phyloP scores from a whole-genome alignment of 495 filamentous ascomycete species.

The Podospora sp. region DNA sequence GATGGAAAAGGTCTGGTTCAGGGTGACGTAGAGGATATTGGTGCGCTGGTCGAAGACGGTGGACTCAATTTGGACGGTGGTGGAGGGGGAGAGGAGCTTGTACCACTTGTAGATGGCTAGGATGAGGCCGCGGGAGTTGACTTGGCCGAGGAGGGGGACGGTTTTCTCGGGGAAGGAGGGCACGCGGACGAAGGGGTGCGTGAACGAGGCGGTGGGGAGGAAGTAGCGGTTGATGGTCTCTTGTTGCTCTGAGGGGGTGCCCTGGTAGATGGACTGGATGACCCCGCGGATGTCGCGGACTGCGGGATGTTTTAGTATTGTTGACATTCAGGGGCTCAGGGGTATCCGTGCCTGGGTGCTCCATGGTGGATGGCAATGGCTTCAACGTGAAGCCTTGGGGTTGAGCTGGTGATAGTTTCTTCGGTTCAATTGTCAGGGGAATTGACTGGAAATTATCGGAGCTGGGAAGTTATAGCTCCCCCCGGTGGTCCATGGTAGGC shows the following conservation, averaged over 20 bases:
- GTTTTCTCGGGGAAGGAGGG: slow-evolving; percentile 52
- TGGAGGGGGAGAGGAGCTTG: slow-evolving; percentile 77
- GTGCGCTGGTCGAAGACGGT: slow-evolving; percentile 68
- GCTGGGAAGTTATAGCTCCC: background rate
- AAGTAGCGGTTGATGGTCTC: slow-evolving; percentile 69
- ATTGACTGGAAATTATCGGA: background rate
- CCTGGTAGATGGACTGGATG: slow-evolving; percentile 68
- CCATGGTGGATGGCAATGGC: slow-evolving; percentile 14
- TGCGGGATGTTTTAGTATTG: slow-evolving; percentile 36
- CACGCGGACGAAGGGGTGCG: slow-evolving; percentile 80
- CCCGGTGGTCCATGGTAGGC: no score
- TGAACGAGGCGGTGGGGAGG: slow-evolving; percentile 67
- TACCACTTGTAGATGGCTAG: slow-evolving; percentile 78
- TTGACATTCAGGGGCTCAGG: background rate
- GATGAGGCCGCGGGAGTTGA: slow-evolving; percentile 63
- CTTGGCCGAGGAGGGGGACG: slow-evolving; percentile 48
- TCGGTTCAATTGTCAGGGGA: background rate
- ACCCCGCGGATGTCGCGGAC: slow-evolving; percentile 57
- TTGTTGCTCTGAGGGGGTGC: slow-evolving; percentile 62
- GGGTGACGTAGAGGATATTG: slow-evolving; percentile 67
- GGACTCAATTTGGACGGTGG: slow-evolving; percentile 68
- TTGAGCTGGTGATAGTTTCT: background rate
- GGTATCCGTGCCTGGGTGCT: slow-evolving; percentile 26
- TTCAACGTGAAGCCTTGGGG: background rate
- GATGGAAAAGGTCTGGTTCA: slow-evolving; percentile 73